A percentile compares a stretch with the other conserved stretches of the same genome.
These are phyloP conservation scores for Termitomyces sp. DNA, from an alignment of 768 basidiomycete genomes.

Conservation along the genomic window DNA sequence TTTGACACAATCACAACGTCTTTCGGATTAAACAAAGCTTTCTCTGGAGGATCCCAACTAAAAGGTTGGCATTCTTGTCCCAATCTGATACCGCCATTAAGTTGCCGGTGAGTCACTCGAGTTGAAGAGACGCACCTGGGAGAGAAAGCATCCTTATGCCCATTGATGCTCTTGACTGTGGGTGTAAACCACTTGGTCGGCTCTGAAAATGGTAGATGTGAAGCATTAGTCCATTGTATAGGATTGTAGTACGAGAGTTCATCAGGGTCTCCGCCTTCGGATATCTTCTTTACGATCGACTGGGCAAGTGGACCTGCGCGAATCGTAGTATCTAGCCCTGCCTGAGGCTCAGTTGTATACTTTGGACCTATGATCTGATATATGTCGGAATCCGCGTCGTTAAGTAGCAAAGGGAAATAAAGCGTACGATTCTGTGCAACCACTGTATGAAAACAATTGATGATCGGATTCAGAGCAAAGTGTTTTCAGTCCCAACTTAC, in stretches of 20 bases:
- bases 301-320: constrained; percentile 51
- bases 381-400: not conserved
- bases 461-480: not conserved
- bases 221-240: constrained; percentile 45
- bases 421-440: constrained; percentile 43
- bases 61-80: constrained; percentile 47
- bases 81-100: constrained; percentile 27
- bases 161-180: constrained; percentile 43
- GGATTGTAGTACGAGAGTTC: constrained; percentile 48
- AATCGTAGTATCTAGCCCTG: constrained; percentile 50
- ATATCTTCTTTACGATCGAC: constrained; percentile 43
- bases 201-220: constrained; percentile 40
- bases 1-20: constrained; percentile 56
- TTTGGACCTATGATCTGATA: constrained; percentile 52
- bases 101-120: not conserved
- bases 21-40: constrained; percentile 46
- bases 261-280: constrained; percentile 43
- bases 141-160: constrained; percentile 48
- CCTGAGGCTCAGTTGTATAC: constrained; percentile 49
- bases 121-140: constrained; percentile 31
- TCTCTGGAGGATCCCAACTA: constrained; percentile 32
- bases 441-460: constrained; percentile 26
- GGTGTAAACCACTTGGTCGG: constrained; percentile 47
- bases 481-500: constrained; percentile 30
- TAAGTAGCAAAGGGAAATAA: not conserved